These are phyloP conservation scores for Hyaloscypha bicolor DNA, from an alignment of 495 filamentous ascomycete species.

Conservation along the genomic window DNA sequence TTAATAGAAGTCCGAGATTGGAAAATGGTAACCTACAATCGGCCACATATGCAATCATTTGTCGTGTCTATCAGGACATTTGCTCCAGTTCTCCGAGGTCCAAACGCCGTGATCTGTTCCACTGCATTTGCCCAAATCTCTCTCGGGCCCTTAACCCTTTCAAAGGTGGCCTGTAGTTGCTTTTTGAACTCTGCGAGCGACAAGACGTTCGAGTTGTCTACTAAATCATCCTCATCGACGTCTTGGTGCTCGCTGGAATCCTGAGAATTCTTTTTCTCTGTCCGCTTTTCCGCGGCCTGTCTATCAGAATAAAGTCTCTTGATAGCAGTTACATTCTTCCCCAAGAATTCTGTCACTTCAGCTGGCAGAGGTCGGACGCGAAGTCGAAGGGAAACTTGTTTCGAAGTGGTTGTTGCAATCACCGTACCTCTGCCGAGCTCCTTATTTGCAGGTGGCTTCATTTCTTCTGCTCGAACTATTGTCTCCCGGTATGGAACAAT, in stretches of 20 bases:
- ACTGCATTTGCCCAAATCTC: conserved; percentile 78
- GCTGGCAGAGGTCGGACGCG: conserved; percentile 79
- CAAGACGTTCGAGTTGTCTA: conserved; percentile 56
- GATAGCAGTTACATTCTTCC: conserved; percentile 75
- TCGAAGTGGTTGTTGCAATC: conserved; percentile 73
- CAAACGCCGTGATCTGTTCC: conserved; percentile 85
- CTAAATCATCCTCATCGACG: conserved; percentile 49
- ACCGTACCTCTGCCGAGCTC: conserved; percentile 87
- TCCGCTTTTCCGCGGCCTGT: conserved; percentile 45
- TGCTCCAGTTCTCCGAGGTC: conserved; percentile 80
- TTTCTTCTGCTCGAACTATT: conserved; percentile 83
- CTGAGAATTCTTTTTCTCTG: conserved; percentile 34
- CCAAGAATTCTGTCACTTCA: conserved; percentile 81
- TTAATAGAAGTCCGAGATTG: conserved; percentile 26
- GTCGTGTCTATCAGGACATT: conserved; percentile 91
- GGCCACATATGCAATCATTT: conserved; percentile 67
- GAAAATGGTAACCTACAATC: conserved; percentile 60
- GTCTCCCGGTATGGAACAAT: conserved; percentile 97
- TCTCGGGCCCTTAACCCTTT: conserved; percentile 61
- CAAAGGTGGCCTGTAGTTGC: conserved; percentile 67
- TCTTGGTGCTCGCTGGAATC: conserved; percentile 47
- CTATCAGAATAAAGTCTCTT: conserved; percentile 76
- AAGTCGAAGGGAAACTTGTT: conserved; percentile 78
- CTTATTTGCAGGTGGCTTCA: conserved; percentile 84
- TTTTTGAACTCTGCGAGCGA: conserved; percentile 74